phyloP scores from a whole-genome alignment of 2,329 filamentous ascomycete species.

The Aschersonia sp. region DNA sequence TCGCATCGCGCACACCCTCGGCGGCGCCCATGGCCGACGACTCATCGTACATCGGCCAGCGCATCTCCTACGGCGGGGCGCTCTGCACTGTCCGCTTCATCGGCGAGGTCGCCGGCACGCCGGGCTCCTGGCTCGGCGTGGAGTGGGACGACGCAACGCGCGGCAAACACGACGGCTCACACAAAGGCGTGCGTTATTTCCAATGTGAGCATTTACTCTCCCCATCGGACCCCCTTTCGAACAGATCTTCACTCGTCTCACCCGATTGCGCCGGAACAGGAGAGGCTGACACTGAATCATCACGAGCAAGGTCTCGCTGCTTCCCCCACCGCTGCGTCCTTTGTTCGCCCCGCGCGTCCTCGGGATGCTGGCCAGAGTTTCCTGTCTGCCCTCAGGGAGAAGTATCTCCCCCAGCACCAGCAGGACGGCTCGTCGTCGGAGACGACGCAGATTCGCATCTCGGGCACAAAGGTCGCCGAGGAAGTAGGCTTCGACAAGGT shows the following conservation, averaged over 20 bases:
- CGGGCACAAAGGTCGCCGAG: slow-evolving; percentile 63
- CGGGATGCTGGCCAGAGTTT: slow-evolving; percentile 58
- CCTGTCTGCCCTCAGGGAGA: slow-evolving; percentile 62
- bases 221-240: background rate
- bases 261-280: no score
- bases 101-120: slow-evolving; percentile 61
- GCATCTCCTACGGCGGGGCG: slow-evolving; percentile 63
- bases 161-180: slow-evolving; percentile 81
- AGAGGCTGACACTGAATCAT: no score
- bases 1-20: background rate
- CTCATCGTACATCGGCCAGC: slow-evolving; percentile 45
- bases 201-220: slow-evolving; percentile 42
- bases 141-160: slow-evolving; percentile 86
- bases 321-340: slow-evolving; percentile 63
- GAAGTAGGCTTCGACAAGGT: slow-evolving; percentile 96
- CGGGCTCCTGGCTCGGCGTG: slow-evolving; percentile 76
- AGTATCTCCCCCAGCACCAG: slow-evolving; percentile 55
- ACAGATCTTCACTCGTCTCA: background rate
- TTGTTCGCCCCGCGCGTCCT: slow-evolving; percentile 64
- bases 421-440: slow-evolving; percentile 19
- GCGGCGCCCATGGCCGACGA: slow-evolving; percentile 19
- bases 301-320: slow-evolving; percentile 36
- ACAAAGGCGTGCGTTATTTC: slow-evolving; percentile 71
- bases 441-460: slow-evolving; percentile 47
- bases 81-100: slow-evolving; percentile 77